These are phyloP conservation scores for Serendipita indica DNA, from an alignment of 768 basidiomycete genomes.

Conservation along the genomic window DNA sequence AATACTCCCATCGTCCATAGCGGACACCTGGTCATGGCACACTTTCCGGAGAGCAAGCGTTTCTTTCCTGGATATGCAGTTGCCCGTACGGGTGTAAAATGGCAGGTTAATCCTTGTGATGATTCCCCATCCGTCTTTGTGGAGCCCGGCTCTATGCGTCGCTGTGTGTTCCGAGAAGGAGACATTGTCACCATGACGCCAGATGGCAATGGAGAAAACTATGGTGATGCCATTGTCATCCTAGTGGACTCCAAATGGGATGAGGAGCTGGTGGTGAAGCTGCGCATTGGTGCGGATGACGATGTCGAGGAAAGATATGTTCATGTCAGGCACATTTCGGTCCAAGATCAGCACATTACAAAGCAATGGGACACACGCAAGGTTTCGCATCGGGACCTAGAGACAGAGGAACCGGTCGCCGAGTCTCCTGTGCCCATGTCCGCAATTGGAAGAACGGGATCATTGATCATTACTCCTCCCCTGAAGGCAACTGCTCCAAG, in stretches of 20 bases:
- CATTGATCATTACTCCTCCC: background rate
- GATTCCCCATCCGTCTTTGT: background rate
- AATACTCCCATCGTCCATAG: no score
- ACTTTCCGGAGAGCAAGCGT: background rate
- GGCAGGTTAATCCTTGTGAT: background rate
- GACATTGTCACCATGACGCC: background rate
- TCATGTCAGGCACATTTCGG: background rate
- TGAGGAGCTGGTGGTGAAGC: background rate
- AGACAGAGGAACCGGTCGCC: background rate
- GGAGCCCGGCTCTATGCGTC: background rate
- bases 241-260: background rate
- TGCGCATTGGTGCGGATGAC: background rate
- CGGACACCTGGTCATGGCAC: background rate
- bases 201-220: background rate
- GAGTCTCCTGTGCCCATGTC: background rate
- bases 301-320: background rate
- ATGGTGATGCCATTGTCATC: background rate
- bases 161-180: background rate
- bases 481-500: background rate
- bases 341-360: background rate
- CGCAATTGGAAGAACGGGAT: background rate
- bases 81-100: background rate
- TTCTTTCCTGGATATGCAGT: background rate
- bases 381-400: background rate
- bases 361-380: slow-evolving; percentile 2